Conservation (phyloP, 2,329 filamentous ascomycete genomes). For the Dissoconium aciculare region DNA sequence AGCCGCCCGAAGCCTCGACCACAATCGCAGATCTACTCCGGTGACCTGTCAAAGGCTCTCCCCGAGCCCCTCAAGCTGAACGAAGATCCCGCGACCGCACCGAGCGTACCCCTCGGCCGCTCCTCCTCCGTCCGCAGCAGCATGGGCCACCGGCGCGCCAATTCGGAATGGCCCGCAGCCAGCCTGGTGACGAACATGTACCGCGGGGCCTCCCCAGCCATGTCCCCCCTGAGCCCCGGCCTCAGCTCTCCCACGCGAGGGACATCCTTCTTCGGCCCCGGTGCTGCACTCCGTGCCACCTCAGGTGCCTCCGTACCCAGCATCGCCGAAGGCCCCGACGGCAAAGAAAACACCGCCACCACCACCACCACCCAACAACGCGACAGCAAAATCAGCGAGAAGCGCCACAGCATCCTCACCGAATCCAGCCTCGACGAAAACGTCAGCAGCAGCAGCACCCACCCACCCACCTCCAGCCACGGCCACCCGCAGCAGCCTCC, state of each 20-base stretch:
- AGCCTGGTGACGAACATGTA: slow-evolving; percentile 83
- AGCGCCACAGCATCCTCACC: slow-evolving; percentile 11
- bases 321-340: slow-evolving; percentile 12
- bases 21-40: slow-evolving; percentile 15
- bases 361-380: no score
- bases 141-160: slow-evolving; percentile 29
- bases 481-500: slow-evolving; percentile 8
- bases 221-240: slow-evolving; percentile 32
- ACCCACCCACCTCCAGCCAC: slow-evolving; percentile 6
- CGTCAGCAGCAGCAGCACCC: slow-evolving; percentile 6
- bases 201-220: slow-evolving; percentile 41
- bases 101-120: slow-evolving; percentile 56
- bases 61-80: slow-evolving; percentile 22
- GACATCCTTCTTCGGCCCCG: slow-evolving; percentile 54
- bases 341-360: slow-evolving; percentile 12
- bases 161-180: slow-evolving; percentile 36
- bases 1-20: slow-evolving; percentile 20
- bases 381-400: slow-evolving; percentile 19
- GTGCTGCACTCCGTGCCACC: slow-evolving; percentile 22
- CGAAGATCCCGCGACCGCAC: slow-evolving; percentile 56
- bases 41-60: no score
- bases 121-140: slow-evolving; percentile 30
- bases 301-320: slow-evolving; percentile 34
- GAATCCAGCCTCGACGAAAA: slow-evolving; percentile 12
- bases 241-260: slow-evolving; percentile 39